Evolutionary conservation across 305 asterid species (phyloP).

Genomic region (Fraxinus albicans): DNA sequence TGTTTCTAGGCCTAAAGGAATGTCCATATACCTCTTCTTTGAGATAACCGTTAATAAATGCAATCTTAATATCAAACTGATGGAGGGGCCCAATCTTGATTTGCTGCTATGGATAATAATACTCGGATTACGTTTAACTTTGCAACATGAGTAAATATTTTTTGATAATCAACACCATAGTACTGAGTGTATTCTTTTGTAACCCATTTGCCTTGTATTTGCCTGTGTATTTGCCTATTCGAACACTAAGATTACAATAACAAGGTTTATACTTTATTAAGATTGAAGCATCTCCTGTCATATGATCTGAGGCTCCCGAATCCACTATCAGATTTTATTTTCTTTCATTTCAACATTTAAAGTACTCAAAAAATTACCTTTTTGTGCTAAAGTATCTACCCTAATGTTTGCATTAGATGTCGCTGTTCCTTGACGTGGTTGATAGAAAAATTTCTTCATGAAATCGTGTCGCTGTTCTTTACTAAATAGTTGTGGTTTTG

Average conservation of each 20-base stretch:
- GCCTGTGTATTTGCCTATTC: too few relatives aligned
- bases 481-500: neutral
- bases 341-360: neutral
- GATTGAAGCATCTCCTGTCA: neutral
- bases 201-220: too few relatives aligned
- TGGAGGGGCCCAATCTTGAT: too few relatives aligned
- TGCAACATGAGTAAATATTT: too few relatives aligned
- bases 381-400: neutral
- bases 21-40: too few relatives aligned
- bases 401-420: neutral
- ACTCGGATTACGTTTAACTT: too few relatives aligned
- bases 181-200: too few relatives aligned
- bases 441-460: neutral
- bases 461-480: neutral
- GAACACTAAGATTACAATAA: neutral
- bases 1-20: too few relatives aligned
- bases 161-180: too few relatives aligned
- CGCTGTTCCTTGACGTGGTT: neutral
- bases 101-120: too few relatives aligned
- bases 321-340: neutral
- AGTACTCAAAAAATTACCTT: neutral
- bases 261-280: neutral
- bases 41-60: too few relatives aligned
- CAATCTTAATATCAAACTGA: too few relatives aligned
- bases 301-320: neutral